Base-by-base conservation (phyloP, 768 basidiomycete species). In the Rhodotorula babjevae region DNA sequence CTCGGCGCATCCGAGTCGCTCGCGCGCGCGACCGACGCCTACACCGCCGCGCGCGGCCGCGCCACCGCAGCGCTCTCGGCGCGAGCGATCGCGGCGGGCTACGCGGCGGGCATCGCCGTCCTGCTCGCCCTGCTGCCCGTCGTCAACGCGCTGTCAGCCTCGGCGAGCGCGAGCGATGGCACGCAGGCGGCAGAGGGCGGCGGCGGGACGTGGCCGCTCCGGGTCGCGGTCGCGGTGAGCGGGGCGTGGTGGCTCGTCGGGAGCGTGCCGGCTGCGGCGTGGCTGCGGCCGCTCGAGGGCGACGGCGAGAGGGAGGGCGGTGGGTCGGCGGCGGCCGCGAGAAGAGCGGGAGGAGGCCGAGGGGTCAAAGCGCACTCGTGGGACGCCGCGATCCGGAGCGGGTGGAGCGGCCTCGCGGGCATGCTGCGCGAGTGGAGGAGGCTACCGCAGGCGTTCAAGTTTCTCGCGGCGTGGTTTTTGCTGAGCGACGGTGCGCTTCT, bases 381-480 rank as follows among this genome's bases (percentile, higher is more conserved):
- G 36, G 36, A 4, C 4, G 36, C 5, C 5, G 36, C 36, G 36
- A 9, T 93, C 31, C 75, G 79, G 2, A 83, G 82, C 10, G 90
- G 91, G 0, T 97, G 94, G 94, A 84, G 83, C 65, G 82, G 89
- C 33, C 84, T 98, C 0, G 87, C 86, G 0, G 83, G 82, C 46
- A 93, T 93, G 89, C 83, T 97, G 31, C 84, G 83, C 2, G 88
- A 95, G 78, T 87, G 94, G 53, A 85, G 85, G 79, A 85, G 85
- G 64, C 83, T 97, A 25, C 85, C 85, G 44, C 89, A 92, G 78
- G 93, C 93, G 2, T 98, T 94, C 84, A 85, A 85, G 75, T 97
- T 92, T 77, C 87, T 97, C 56, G 86, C 88, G 11, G 92, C 95
- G 0, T 97, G 94, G 93, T 94, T 96, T 80, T 84, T 98, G 21